These are phyloP conservation scores for Kodamaea leandrae DNA, from an alignment of 805 yeast species.

Conservation along the genomic window DNA sequence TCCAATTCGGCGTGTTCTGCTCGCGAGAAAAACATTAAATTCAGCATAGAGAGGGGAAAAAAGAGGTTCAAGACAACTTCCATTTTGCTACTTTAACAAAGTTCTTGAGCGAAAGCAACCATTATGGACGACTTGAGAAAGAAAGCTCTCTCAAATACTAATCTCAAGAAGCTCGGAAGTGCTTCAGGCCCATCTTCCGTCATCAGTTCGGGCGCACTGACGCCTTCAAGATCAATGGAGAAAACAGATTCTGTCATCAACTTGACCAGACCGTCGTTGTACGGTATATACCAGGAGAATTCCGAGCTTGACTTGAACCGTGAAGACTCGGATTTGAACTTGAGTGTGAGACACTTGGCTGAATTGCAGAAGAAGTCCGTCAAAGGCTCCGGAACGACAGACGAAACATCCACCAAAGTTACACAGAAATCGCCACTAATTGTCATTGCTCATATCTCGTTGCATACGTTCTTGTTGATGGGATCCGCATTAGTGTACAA, in stretches of 20 bases:
- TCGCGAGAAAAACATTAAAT: background rate
- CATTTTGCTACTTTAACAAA: too few species aligned
- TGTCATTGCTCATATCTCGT: constrained; percentile 1
- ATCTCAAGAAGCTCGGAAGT: constrained; percentile 14
- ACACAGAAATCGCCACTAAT: background rate
- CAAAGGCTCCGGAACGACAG: background rate
- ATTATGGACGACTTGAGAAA: constrained; percentile 15
- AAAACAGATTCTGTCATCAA: constrained; percentile 44
- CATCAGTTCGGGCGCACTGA: constrained; percentile 19
- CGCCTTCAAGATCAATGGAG: constrained; percentile 22
- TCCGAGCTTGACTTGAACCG: constrained; percentile 34
- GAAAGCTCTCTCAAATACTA: constrained; percentile 19
- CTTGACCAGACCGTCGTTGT: constrained; percentile 51
- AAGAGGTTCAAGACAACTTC: background rate
- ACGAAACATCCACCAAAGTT: background rate
- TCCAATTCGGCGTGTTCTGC: background rate
- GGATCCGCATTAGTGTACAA: constrained; percentile 53
- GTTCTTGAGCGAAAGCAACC: background rate
- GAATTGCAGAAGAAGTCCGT: background rate
- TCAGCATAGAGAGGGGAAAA: background rate
- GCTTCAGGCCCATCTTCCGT: constrained; percentile 8
- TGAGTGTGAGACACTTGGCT: constrained; percentile 8
- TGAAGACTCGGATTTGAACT: constrained; percentile 13
- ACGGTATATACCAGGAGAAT: constrained; percentile 49
- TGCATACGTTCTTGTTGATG: constrained; percentile 24